A percentile compares a stretch with the other conserved stretches of the same genome.
Conservation (phyloP, 2,329 filamentous ascomycete genomes). For the Penicillium brasilianum region DNA sequence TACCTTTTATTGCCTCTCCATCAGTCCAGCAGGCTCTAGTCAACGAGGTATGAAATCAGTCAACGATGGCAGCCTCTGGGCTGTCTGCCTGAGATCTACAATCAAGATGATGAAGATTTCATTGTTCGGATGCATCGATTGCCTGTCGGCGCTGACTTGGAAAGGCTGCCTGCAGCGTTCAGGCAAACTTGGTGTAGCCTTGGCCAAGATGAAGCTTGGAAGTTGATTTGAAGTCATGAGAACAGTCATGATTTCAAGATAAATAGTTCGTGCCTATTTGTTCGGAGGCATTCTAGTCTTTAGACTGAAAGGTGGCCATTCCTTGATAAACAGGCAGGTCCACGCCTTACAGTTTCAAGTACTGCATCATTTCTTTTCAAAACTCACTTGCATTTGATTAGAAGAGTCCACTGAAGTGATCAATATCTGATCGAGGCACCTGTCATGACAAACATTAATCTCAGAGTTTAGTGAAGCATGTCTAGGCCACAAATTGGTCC, state of each 20-base stretch:
- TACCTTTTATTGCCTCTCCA: not conserved
- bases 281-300: no score
- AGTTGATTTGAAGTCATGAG: not conserved
- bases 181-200: not conserved
- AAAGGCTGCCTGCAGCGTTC: not conserved
- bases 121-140: conserved; percentile 4
- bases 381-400: not conserved
- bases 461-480: not conserved
- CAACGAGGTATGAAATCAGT: not conserved
- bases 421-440: not conserved
- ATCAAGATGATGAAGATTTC: not conserved
- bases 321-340: no score
- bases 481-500: not conserved
- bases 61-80: not conserved
- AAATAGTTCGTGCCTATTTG: not conserved
- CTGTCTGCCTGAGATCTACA: not conserved
- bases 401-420: not conserved
- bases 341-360: not conserved
- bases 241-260: not conserved
- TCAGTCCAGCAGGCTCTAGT: not conserved
- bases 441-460: not conserved
- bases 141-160: not conserved
- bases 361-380: not conserved
- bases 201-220: no score
- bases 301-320: no score